Evolutionary conservation across 129 eudicot species (phyloP).

Genomic region (Calendula officinalis): DNA sequence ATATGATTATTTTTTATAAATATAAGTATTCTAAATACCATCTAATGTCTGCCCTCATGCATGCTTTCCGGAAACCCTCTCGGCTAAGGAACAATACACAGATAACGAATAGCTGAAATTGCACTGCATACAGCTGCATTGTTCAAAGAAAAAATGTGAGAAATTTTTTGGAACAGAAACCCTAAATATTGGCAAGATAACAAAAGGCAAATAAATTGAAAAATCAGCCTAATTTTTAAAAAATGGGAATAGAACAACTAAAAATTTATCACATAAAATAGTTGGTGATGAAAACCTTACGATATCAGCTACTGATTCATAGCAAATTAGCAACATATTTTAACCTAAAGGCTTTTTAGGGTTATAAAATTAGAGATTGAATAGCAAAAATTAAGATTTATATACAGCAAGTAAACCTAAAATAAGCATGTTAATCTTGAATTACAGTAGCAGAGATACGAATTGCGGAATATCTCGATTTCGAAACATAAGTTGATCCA

Average conservation of each 20-base stretch:
- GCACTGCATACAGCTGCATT: constrained; percentile 96
- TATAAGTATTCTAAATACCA: constrained; percentile 48
- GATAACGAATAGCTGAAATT: constrained; percentile 87
- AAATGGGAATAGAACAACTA: background rate
- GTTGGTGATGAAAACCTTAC: background rate
- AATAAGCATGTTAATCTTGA: constrained; percentile 1
- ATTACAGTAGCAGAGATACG: background rate
- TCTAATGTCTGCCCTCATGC: constrained; percentile 87
- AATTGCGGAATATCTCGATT: too few relatives aligned
- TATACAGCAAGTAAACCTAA: background rate
- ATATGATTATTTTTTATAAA: constrained; percentile 24
- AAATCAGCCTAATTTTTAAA: background rate
- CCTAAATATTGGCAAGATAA: constrained; percentile 3
- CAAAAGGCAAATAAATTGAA: constrained; percentile 2
- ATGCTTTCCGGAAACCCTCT: constrained; percentile 93
- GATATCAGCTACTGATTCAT: constrained; percentile 4
- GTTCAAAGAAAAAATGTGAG: constrained; percentile 22
- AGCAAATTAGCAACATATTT: background rate
- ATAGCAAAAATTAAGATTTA: background rate
- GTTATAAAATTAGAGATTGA: background rate
- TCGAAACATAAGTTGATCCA: too few relatives aligned
- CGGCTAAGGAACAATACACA: constrained; percentile 91
- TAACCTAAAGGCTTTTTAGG: background rate
- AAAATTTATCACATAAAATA: background rate
- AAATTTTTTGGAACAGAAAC: constrained; percentile 3